Conservation (phyloP, 768 basidiomycete species). For the Lactarius vividus region DNA sequence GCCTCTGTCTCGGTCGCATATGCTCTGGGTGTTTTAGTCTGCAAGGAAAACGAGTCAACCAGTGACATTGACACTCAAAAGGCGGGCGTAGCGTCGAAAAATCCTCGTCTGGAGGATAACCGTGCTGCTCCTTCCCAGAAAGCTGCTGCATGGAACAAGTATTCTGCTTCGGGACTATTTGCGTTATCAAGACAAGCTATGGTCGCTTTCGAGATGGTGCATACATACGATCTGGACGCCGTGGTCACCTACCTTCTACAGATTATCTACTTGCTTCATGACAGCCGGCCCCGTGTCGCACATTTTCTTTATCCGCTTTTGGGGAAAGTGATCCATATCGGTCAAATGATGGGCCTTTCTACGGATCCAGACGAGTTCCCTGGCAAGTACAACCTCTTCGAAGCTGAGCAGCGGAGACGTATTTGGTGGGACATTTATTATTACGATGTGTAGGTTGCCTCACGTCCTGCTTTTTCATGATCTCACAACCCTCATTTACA, state of each 20-base stretch:
- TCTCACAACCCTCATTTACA: constrained; percentile 31
- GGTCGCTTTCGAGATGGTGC: constrained; percentile 42
- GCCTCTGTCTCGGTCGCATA: constrained; percentile 26
- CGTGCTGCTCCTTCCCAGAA: constrained; percentile 14
- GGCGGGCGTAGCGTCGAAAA: constrained; percentile 13
- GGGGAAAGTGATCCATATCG: constrained; percentile 67
- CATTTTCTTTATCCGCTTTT: constrained; percentile 46
- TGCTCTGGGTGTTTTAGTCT: constrained; percentile 26
- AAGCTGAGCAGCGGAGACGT: constrained; percentile 51
- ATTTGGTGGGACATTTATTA: constrained; percentile 81
- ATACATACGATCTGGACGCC: constrained; percentile 52
- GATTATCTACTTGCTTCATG: constrained; percentile 52
- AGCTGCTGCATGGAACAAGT: constrained; percentile 20
- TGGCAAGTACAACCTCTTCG: constrained; percentile 47
- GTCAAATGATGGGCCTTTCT: constrained; percentile 60
- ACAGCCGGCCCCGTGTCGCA: constrained; percentile 44
- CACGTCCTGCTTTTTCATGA: background rate
- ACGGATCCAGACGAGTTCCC: constrained; percentile 55
- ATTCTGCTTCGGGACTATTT: constrained; percentile 38
- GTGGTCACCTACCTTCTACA: constrained; percentile 59
- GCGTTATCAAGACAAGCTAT: constrained; percentile 50
- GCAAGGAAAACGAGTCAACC: constrained; percentile 26
- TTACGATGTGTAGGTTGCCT: constrained; percentile 64
- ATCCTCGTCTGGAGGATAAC: constrained; percentile 25
- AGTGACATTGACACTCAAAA: constrained; percentile 18